Conservation (phyloP, 2,329 filamentous ascomycete genomes). For the Hymenoscyphus fructigenus region DNA sequence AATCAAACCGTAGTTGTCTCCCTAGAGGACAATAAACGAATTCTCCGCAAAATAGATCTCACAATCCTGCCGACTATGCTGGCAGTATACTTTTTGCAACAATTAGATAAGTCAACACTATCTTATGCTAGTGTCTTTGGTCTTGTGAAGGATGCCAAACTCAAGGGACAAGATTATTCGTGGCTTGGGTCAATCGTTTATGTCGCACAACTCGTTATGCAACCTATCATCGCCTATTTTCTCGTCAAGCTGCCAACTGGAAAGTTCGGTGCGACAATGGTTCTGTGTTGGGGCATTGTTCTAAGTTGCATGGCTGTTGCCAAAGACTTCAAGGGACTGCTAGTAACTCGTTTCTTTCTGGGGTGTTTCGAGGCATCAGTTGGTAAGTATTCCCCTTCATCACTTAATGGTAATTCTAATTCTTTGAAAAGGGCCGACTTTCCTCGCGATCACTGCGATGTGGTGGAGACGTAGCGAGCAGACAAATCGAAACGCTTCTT, state of each 20-base stretch:
- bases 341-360: conserved; percentile 42
- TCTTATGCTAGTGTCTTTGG: conserved; percentile 51
- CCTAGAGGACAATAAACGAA: conserved; percentile 25
- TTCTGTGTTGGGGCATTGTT: conserved; percentile 53
- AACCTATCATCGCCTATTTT: conserved; percentile 52
- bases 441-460: conserved; percentile 59
- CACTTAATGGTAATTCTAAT: conserved; percentile 3
- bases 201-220: conserved; percentile 58
- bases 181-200: conserved; percentile 63
- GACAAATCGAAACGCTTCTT: conserved; percentile 54
- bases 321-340: conserved; percentile 38
- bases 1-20: conserved; percentile 20
- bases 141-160: conserved; percentile 46
- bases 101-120: conserved; percentile 40
- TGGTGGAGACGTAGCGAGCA: conserved; percentile 62
- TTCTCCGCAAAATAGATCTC: conserved; percentile 44
- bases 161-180: conserved; percentile 50
- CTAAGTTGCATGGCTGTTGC: conserved; percentile 39
- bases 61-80: conserved; percentile 52
- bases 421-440: conserved; percentile 44
- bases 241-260: conserved; percentile 55
- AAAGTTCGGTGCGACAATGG: conserved; percentile 51
- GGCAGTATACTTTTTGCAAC: conserved; percentile 58
- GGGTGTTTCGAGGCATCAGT: conserved; percentile 53
- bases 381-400: conserved; percentile 13